Conservation (phyloP, 2,329 filamentous ascomycete genomes). For the Aciculosporium take region DNA sequence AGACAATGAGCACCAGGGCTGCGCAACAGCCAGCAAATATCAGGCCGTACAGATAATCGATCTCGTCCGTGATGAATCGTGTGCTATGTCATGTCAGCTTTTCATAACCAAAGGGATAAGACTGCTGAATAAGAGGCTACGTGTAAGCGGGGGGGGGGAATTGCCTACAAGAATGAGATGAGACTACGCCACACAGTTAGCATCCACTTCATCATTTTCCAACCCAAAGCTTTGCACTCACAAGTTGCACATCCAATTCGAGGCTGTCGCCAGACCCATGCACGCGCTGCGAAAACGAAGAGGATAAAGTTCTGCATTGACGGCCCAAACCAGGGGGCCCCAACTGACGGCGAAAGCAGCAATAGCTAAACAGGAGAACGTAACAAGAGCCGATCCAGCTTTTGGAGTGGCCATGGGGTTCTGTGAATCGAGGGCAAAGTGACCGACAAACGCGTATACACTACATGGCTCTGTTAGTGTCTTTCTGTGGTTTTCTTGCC, state of each 20-base stretch:
- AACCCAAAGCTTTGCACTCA: constrained; percentile 9
- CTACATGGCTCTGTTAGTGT: constrained; percentile 9
- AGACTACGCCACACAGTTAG: constrained; percentile 13
- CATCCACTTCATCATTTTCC: not conserved
- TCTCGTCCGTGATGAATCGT: constrained; percentile 56
- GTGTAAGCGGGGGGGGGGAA: not conserved
- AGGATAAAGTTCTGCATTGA: constrained; percentile 51
- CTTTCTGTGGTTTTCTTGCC: not conserved
- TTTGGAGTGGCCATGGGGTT: constrained; percentile 30
- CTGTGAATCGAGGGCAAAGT: constrained; percentile 26
- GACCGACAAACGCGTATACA: constrained; percentile 34
- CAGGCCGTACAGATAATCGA: constrained; percentile 56
- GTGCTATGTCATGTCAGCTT: constrained; percentile 28
- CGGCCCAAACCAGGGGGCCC: constrained; percentile 55
- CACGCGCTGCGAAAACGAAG: constrained; percentile 37
- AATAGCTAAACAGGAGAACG: constrained; percentile 56
- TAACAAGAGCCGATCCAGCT: constrained; percentile 46
- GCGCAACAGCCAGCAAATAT: constrained; percentile 57
- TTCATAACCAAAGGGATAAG: not conserved
- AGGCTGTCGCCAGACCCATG: constrained; percentile 41
- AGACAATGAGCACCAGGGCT: constrained; percentile 49
- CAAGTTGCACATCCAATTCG: constrained; percentile 56
- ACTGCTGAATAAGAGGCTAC: not conserved
- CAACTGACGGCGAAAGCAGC: constrained; percentile 53
- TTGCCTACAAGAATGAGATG: constrained; percentile 31